phyloP scores from a whole-genome alignment of 208 protist genomes.

The Herpetomonas muscarum region DNA sequence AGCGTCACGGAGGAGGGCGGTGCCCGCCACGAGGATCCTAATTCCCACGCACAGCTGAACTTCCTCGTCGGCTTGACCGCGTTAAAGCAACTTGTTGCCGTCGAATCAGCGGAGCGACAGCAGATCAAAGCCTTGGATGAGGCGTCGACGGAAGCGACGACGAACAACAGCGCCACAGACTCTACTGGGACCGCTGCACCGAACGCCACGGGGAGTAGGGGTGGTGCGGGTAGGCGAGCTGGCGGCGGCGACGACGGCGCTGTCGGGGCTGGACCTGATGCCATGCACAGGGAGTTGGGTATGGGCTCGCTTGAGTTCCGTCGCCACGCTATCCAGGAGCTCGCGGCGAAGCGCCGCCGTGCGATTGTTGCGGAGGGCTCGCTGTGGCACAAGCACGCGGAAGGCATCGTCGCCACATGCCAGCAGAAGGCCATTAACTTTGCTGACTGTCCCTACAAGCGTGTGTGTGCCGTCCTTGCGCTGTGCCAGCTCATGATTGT shows the following conservation, averaged over 20 bases:
- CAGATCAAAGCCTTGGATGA: conserved; percentile 78
- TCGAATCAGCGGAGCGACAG: conserved; percentile 70
- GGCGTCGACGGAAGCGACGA: conserved; percentile 3
- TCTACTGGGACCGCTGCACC: background rate
- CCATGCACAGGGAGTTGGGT: conserved; percentile 86
- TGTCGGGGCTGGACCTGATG: conserved; percentile 37
- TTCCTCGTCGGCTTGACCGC: conserved; percentile 75
- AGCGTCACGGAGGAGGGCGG: conserved; percentile 1
- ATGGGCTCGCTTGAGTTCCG: conserved; percentile 72
- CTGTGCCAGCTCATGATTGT: conserved; percentile 86
- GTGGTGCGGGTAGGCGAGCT: background rate
- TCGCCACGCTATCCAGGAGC: conserved; percentile 81
- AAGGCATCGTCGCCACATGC: conserved; percentile 52
- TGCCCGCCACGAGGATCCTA: conserved; percentile 18
- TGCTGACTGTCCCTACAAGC: conserved; percentile 38
- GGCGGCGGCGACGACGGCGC: conserved; percentile 9
- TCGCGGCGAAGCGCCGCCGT: conserved; percentile 52
- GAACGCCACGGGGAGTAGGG: background rate
- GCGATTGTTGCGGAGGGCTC: conserved; percentile 73
- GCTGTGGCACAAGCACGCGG: conserved; percentile 59
- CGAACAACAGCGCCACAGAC: background rate
- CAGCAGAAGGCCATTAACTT: conserved; percentile 27
- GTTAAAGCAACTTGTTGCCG: conserved; percentile 82
- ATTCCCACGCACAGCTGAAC: conserved; percentile 64
- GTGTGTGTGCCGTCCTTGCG: conserved; percentile 78